phyloP scores from a whole-genome alignment of 2,329 filamentous ascomycete species.

The Tolypocladium amazonense region DNA sequence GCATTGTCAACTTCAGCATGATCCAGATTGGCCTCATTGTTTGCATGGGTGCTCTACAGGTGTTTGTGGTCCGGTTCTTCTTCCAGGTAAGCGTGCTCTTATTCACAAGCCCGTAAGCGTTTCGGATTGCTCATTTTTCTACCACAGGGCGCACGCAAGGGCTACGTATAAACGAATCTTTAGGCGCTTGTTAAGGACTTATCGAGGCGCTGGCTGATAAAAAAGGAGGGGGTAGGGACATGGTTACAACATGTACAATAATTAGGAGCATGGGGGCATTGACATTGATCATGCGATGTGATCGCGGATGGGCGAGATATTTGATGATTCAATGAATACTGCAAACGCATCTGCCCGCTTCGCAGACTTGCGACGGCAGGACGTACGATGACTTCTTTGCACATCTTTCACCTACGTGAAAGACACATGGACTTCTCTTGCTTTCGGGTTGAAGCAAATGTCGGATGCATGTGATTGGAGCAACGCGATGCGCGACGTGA shows the following conservation, averaged over 20 bases:
- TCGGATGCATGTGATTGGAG: not conserved
- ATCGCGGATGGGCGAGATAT: not conserved
- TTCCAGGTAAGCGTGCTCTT: constrained; percentile 58
- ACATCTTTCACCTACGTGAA: not conserved
- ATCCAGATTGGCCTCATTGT: constrained; percentile 88
- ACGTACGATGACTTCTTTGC: not conserved
- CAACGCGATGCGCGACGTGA: not conserved
- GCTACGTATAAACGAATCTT: constrained; percentile 47
- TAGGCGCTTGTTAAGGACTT: not conserved
- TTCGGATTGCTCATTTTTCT: constrained; percentile 5
- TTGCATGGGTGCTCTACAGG: constrained; percentile 90
- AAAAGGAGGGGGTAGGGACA: not conserved
- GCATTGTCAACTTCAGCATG: constrained; percentile 96
- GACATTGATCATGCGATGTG: not conserved
- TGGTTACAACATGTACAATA: not conserved
- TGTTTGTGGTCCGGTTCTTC: constrained; percentile 97
- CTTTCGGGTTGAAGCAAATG: not conserved
- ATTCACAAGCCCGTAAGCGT: not conserved
- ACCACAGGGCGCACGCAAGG: constrained; percentile 53
- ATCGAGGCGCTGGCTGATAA: not conserved
- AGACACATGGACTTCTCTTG: not conserved
- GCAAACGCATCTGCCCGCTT: not conserved
- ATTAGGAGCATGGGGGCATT: not conserved
- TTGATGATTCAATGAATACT: not conserved
- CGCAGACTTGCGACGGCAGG: not conserved